A percentile compares a stretch with the other conserved stretches of the same genome.
phyloP scores from a whole-genome alignment of 306 rosid genomes.

The Vigna radiata region DNA sequence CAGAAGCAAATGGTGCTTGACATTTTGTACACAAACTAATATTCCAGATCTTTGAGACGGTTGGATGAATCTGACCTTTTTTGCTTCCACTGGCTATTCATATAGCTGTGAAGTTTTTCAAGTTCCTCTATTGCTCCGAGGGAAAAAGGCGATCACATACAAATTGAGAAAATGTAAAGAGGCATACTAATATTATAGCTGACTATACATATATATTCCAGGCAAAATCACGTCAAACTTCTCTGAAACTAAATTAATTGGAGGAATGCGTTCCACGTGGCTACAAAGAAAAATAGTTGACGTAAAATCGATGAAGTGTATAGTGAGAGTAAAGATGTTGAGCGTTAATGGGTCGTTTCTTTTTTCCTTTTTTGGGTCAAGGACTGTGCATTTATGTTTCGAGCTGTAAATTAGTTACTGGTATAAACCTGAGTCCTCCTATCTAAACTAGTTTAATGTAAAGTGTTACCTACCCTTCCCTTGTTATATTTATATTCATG shows the following conservation, averaged over 20 bases:
- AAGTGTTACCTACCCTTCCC: not conserved
- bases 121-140: slow-evolving; percentile 45
- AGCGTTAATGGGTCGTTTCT: not conserved
- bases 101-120: slow-evolving; percentile 41
- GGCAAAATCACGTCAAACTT: slow-evolving; percentile 31
- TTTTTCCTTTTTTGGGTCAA: not conserved
- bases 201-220: slow-evolving; percentile 42
- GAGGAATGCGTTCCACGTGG: slow-evolving; percentile 39
- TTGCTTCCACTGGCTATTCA: slow-evolving; percentile 42
- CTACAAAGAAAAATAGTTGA: slow-evolving; percentile 4
- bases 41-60: slow-evolving; percentile 53
- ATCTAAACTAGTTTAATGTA: slow-evolving; percentile 19
- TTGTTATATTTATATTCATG: not conserved
- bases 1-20: slow-evolving; percentile 58
- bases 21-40: slow-evolving; percentile 40
- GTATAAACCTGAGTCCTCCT: slow-evolving; percentile 4
- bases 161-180: slow-evolving; percentile 53
- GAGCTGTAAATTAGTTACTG: slow-evolving; percentile 23
- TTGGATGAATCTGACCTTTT: slow-evolving; percentile 47
- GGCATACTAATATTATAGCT: slow-evolving; percentile 45
- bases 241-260: slow-evolving; percentile 32
- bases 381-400: not conserved
- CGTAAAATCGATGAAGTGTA: slow-evolving; percentile 37
- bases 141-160: slow-evolving; percentile 52
- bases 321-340: not conserved